phyloP scores from a whole-genome alignment of 2,329 filamentous ascomycete genomes.

The Apiospora aurea region DNA sequence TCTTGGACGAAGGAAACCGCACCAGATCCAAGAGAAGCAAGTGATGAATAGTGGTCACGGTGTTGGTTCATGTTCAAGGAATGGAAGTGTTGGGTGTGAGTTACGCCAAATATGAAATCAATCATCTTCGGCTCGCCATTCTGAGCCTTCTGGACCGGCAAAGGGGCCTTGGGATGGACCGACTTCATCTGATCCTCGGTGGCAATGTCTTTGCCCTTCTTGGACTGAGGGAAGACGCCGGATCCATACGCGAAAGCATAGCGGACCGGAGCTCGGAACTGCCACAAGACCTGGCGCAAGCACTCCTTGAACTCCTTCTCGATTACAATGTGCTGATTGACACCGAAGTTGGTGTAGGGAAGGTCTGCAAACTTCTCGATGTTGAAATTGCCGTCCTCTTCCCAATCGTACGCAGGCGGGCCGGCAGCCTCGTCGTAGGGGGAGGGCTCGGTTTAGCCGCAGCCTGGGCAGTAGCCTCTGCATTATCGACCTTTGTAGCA shows the following conservation, averaged over 20 bases:
- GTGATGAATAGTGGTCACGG: constrained; percentile 87
- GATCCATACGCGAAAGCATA: constrained; percentile 98
- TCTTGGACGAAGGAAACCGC: constrained; percentile 88
- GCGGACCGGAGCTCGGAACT: constrained; percentile 90
- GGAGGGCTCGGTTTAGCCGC: constrained; percentile 32
- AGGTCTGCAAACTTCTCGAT: constrained; percentile 79
- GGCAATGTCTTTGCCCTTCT: constrained; percentile 56
- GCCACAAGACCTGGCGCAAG: constrained; percentile 84
- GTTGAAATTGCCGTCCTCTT: constrained; percentile 74
- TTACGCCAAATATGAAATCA: constrained; percentile 97
- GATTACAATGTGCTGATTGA: constrained; percentile 96
- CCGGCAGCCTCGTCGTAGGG: constrained; percentile 34
- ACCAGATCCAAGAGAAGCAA: constrained; percentile 84
- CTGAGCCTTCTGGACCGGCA: constrained; percentile 83
- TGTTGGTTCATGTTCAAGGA: constrained; percentile 89
- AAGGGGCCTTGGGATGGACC: constrained; percentile 82
- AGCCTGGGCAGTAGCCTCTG: constrained; percentile 34
- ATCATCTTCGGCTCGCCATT: constrained; percentile 94
- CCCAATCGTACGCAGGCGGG: constrained; percentile 64
- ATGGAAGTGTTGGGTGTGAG: constrained; percentile 96
- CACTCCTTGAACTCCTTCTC: constrained; percentile 95
- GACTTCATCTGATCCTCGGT: constrained; percentile 64
- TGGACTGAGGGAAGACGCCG: constrained; percentile 86
- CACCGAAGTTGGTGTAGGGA: constrained; percentile 82
- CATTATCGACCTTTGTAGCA: constrained; percentile 31